Percentiles rank a stretch among this genome's conserved stretches.
These are phyloP conservation scores for Ascocoryne sarcoides DNA, from an alignment of 2,329 filamentous ascomycete genomes.

Conservation along the genomic window DNA sequence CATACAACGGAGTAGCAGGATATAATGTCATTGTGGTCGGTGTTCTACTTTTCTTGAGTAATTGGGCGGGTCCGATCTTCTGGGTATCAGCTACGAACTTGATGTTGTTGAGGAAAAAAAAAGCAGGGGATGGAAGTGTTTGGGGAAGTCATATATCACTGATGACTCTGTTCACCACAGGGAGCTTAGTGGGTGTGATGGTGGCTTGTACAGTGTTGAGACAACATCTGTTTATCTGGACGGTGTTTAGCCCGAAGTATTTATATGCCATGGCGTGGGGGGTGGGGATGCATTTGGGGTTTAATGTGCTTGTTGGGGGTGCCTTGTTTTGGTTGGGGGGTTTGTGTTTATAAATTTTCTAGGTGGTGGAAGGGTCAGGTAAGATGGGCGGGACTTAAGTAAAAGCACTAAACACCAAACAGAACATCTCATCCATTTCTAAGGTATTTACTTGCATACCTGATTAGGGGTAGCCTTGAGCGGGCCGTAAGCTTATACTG, in stretches of 20 bases:
- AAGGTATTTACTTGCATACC: no score
- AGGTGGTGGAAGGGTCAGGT: neutral
- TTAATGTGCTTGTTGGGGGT: slow-evolving; percentile 58
- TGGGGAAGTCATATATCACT: slow-evolving; percentile 46
- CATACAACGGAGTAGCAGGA: slow-evolving; percentile 80
- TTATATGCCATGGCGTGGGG: slow-evolving; percentile 88
- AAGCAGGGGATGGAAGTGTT: slow-evolving; percentile 9
- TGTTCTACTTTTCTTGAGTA: slow-evolving; percentile 73
- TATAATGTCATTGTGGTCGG: slow-evolving; percentile 81
- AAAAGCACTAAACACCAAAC: no score
- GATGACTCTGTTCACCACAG: slow-evolving; percentile 62
- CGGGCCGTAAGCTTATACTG: neutral
- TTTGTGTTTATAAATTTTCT: slow-evolving; percentile 22
- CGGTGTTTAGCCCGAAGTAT: slow-evolving; percentile 95
- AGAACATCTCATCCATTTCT: no score
- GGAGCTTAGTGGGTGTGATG: slow-evolving; percentile 69
- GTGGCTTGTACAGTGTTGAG: slow-evolving; percentile 73
- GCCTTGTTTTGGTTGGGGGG: slow-evolving; percentile 46
- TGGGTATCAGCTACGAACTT: slow-evolving; percentile 64
- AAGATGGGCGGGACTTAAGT: no score
- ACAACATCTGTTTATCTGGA: slow-evolving; percentile 96
- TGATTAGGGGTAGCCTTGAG: neutral
- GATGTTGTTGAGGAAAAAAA: slow-evolving; percentile 34
- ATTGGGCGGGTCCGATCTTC: slow-evolving; percentile 88
- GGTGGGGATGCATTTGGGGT: slow-evolving; percentile 66